Base-by-base conservation (phyloP, 192 early-diverging fungal species). In the Coemansia sp. region DNA sequence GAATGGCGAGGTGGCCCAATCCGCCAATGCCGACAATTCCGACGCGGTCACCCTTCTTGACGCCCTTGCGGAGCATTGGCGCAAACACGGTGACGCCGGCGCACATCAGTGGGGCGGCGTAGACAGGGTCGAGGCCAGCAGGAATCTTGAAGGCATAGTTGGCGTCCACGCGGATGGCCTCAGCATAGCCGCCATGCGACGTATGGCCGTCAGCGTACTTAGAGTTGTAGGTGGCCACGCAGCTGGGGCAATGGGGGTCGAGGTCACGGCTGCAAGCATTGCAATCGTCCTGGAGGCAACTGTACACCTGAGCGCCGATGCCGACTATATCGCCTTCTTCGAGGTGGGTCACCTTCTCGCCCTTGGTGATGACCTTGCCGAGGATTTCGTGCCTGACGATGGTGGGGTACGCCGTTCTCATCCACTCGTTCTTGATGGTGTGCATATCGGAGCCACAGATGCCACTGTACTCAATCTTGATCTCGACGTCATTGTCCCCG, bases 11-110 rank as follows among this genome's bases (percentile, higher is more conserved):
- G 62, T 91, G 90, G 16, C 91, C 89, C 8, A 94, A 77, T 21
- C 91, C 91, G 13, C 93, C 93, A 25, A 95, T 82, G 23, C 93
- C 93, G 38, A 92, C 83, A 6, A 95, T 76, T 10, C 87, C 92
- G 16, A 93, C 86, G 1, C 82, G 73, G 21, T 80, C 82, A 12
- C 90, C 91, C 23, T 88, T 81, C 43, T 79, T 85, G 20, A 90
- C 70, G 28, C 82, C 76, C 50, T 86, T 80, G 26, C 84, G 84
- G 45, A 86, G 80, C 45, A 95, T 73, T 2, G 93, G 88, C 2
- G 81, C 77, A 68, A 87, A 94, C 2, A 92, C 88, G 21, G 94
- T 90, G 28, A 86, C 82, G 8, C 93, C 94, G 13, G 93, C 93
- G 71, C 94, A 94, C 67, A 94, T 84, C 42, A 95, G 71, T 1